Evolutionary conservation across 2,329 filamentous ascomycete species (phyloP), one percentile per base, ranked within the genome.

Genomic region (Colletotrichum graminicola): DNA sequence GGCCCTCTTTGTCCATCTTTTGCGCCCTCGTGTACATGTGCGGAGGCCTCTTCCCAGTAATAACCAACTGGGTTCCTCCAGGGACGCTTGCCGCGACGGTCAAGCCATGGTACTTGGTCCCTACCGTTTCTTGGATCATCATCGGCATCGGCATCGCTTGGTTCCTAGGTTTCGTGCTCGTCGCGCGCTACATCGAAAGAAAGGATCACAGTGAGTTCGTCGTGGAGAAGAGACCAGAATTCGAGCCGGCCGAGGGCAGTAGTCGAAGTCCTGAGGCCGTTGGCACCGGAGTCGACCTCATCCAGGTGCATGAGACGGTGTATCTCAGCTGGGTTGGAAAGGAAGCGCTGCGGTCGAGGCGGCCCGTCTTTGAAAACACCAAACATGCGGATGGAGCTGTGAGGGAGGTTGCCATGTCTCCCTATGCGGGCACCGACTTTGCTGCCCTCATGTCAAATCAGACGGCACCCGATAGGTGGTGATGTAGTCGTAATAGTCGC

Each of bases 271-370:
- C 63, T 16, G 61, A 55, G 32, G 56, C 54, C 14, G 59, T 56
- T n/a, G 52, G 71, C 18, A 2, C 5, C 12, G 66, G 69, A 10
- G 62, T 61, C 6, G 79, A 79, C 0, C 76, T 81, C 36, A 76
- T 81, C 3, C 76, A 81, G 34, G 75, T 80, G 10, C 80, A 81
- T n/a, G 80, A 81, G 74, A 81, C 79, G 7, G 79, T 81, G 0
- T 81, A 79, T 61, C 66, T 80, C 18, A 78, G 77, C 56, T 81
- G 79, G 79, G 77, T 78, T 21, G 79, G 77, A 0, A 76, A 71
- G 21, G 79, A 81, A 61, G 76, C 76, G 16, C 72, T 73, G 5
- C 69, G 69, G 23, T 56, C 49, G 26, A 61, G 68, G 29, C 61
- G 59, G n/a, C 64, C 60, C 14, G 59, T n/a, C 10, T 64, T 72